Percentiles rank a stretch among this genome's conserved stretches.
Evolutionary conservation across 1,139 yeast genomes (phyloP).

Genomic region (Geotrichum aggregatum): DNA sequence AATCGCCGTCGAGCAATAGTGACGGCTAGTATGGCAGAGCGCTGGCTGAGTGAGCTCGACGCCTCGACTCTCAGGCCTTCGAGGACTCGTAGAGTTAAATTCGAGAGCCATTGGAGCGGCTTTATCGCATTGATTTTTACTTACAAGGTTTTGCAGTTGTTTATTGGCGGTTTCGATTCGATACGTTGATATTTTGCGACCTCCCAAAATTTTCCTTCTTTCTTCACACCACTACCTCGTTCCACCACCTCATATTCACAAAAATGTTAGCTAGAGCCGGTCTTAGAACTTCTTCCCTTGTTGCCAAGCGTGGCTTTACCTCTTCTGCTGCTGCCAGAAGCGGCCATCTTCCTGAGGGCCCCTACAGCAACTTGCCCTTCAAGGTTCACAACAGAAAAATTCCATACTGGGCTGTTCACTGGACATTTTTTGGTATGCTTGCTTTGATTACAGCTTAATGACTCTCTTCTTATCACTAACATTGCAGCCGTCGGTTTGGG

Average conservation of each 20-base stretch:
- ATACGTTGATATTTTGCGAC: not conserved
- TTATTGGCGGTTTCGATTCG: too few species aligned
- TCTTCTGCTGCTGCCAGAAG: constrained; percentile 32
- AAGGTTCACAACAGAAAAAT: constrained; percentile 86
- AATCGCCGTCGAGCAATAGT: not conserved
- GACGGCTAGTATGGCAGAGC: not conserved
- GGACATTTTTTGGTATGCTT: constrained; percentile 63
- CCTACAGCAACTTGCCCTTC: constrained; percentile 90
- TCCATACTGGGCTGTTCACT: constrained; percentile 78
- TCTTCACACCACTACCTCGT: not conserved
- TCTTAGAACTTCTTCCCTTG: constrained; percentile 27
- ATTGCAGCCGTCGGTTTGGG: constrained; percentile 35
- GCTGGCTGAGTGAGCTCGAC: not conserved
- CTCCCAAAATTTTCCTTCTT: constrained; percentile 7
- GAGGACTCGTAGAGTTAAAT: not conserved
- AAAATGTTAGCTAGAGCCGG: constrained; percentile 28
- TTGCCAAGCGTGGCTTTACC: constrained; percentile 35
- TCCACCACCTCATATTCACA: not conserved
- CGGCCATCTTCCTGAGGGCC: constrained; percentile 67
- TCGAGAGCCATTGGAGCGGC: too few species aligned
- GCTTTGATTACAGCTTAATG: not conserved
- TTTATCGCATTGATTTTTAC: not conserved
- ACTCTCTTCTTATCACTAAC: not conserved
- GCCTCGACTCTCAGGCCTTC: not conserved
- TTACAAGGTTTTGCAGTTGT: too few species aligned